phyloP scores from a whole-genome alignment of 2,329 filamentous ascomycete genomes.

The Fonsecaea pugnacius region DNA sequence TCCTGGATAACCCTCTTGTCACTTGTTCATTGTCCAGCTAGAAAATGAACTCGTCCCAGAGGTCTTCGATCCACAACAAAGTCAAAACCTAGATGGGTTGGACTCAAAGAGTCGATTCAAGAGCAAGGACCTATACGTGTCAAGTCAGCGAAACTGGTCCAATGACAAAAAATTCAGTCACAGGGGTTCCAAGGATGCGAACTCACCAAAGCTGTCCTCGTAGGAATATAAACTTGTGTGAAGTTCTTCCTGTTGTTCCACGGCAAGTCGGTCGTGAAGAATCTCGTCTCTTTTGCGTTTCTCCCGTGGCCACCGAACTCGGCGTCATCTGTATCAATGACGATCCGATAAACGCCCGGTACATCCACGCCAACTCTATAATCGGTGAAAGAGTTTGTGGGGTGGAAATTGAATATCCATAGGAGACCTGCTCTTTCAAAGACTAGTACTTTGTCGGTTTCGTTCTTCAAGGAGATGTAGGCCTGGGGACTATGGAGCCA shows the following conservation, averaged over 20 bases:
- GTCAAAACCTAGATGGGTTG: neutral
- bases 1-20: neutral
- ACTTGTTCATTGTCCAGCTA: neutral
- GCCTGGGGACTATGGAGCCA: slow-evolving; percentile 88
- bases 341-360: slow-evolving; percentile 81
- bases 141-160: slow-evolving; percentile 30
- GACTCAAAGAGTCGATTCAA: slow-evolving; percentile 50
- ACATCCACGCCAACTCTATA: slow-evolving; percentile 88
- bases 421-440: slow-evolving; percentile 90
- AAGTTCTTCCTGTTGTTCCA: slow-evolving; percentile 94
- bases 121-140: slow-evolving; percentile 57
- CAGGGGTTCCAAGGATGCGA: neutral
- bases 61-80: neutral
- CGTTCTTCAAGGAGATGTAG: slow-evolving; percentile 91
- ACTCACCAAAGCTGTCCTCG: slow-evolving; percentile 75
- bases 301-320: slow-evolving; percentile 79
- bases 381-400: slow-evolving; percentile 80
- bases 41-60: neutral
- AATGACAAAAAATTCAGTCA: neutral
- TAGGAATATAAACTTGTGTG: slow-evolving; percentile 87
- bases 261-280: slow-evolving; percentile 86
- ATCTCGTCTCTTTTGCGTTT: slow-evolving; percentile 77
- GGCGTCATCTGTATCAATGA: slow-evolving; percentile 78
- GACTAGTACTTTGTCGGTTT: slow-evolving; percentile 89
- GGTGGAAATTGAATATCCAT: slow-evolving; percentile 97